phyloP scores from a whole-genome alignment of 2,329 filamentous ascomycete species.

The Xylaria sp. region DNA sequence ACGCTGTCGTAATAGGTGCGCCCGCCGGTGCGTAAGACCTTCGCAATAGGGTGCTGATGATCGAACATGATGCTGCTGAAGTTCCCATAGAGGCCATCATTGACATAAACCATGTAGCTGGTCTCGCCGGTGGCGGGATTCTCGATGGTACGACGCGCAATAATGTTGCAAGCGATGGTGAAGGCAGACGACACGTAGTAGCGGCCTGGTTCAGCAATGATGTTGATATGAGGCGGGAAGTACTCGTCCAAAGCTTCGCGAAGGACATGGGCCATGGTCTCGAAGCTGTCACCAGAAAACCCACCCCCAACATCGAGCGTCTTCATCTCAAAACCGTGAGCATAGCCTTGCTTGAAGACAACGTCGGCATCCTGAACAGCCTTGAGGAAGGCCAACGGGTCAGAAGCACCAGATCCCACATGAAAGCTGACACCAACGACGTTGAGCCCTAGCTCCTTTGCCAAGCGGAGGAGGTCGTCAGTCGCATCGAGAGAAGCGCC shows the following conservation, averaged over 20 bases:
- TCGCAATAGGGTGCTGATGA: conserved; percentile 90
- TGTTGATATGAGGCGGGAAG: conserved; percentile 81
- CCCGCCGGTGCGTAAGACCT: conserved; percentile 75
- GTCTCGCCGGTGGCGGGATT: conserved; percentile 73
- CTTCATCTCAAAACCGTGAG: conserved; percentile 82
- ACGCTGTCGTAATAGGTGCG: conserved; percentile 68
- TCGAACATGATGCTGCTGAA: conserved; percentile 99
- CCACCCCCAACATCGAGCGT: conserved; percentile 95
- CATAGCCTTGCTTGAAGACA: conserved; percentile 87
- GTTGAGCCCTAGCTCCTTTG: conserved; percentile 84
- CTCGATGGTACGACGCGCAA: conserved; percentile 89
- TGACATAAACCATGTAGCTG: conserved; percentile 97
- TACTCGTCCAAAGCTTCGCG: conserved; percentile 84
- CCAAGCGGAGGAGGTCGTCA: conserved; percentile 79
- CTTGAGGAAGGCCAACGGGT: conserved; percentile 90
- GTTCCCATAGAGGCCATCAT: conserved; percentile 97
- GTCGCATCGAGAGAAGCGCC: conserved; percentile 89
- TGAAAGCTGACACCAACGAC: conserved; percentile 98
- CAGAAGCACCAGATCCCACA: conserved; percentile 94
- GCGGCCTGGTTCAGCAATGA: conserved; percentile 96
- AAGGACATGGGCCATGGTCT: conserved; percentile 86
- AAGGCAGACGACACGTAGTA: conserved; percentile 96
- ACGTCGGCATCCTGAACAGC: conserved; percentile 88
- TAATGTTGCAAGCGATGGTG: conserved; percentile 94
- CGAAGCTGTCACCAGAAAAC: conserved; percentile 91